Conservation (phyloP, 352 stramenopile genomes). For the Pythium vanterpoolii region DNA sequence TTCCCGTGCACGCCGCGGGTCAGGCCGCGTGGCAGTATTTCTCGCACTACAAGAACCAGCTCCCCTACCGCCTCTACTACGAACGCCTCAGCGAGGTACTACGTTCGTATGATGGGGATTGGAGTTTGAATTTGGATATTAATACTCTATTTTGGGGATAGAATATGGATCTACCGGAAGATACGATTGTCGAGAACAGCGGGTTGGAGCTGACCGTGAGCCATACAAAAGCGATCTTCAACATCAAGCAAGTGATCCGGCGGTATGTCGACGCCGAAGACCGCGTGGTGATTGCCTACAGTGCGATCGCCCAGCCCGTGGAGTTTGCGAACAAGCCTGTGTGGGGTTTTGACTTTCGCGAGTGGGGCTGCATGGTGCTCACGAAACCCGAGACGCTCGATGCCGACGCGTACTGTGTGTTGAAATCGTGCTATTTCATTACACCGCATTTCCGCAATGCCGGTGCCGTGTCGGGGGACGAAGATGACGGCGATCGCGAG, state of each 20-base stretch:
- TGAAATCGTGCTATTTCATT: slow-evolving; percentile 15
- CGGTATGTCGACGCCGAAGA: slow-evolving; percentile 33
- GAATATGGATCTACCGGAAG: slow-evolving; percentile 34
- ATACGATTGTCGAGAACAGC: slow-evolving; percentile 57
- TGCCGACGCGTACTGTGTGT: background rate
- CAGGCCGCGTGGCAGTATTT: slow-evolving; percentile 26
- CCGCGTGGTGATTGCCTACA: slow-evolving; percentile 43
- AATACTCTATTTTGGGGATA: background rate
- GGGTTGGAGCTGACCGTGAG: slow-evolving; percentile 38
- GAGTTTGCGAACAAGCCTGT: slow-evolving; percentile 26
- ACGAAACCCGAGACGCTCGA: background rate
- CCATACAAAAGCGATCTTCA: slow-evolving; percentile 29
- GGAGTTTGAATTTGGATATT: background rate
- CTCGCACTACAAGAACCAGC: slow-evolving; percentile 24
- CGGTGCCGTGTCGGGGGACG: no score
- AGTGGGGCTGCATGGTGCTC: slow-evolving; percentile 29
- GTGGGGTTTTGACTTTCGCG: background rate
- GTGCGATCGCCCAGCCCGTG: slow-evolving; percentile 33
- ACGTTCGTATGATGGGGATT: no score
- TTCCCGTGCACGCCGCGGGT: slow-evolving; percentile 16
- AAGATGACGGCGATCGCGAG: background rate
- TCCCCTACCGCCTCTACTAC: slow-evolving; percentile 29
- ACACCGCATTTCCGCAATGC: slow-evolving; percentile 3
- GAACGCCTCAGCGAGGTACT: slow-evolving; percentile 21
- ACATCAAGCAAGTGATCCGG: slow-evolving; percentile 35